Conservation (phyloP, 768 basidiomycete species). For the Collybia sp. region DNA sequence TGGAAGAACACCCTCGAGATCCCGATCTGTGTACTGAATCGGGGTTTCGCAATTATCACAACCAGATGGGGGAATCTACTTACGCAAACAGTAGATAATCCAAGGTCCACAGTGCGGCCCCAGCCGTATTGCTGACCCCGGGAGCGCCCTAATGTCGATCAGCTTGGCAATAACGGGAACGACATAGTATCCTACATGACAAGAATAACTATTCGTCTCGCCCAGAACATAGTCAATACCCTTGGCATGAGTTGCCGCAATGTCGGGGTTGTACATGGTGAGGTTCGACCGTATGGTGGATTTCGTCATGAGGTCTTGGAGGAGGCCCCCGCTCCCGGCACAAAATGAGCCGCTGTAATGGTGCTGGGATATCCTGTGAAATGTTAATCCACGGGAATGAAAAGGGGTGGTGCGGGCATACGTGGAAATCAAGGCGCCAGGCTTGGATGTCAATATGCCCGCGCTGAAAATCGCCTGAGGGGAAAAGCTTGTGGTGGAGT, state of each 20-base stretch:
- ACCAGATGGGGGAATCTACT: conserved; percentile 8
- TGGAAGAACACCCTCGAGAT: conserved; percentile 58
- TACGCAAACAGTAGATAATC: conserved; percentile 49
- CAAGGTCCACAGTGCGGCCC: conserved; percentile 53
- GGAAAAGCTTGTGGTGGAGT: conserved; percentile 46
- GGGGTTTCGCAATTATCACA: not conserved
- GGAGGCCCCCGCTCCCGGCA: conserved; percentile 41
- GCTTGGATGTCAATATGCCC: conserved; percentile 41
- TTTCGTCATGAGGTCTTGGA: conserved; percentile 68
- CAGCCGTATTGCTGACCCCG: conserved; percentile 51
- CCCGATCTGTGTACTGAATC: conserved; percentile 26
- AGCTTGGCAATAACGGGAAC: not conserved
- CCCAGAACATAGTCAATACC: conserved; percentile 59
- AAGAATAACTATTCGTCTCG: conserved; percentile 52
- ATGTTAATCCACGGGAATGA: not conserved
- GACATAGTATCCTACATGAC: conserved; percentile 26
- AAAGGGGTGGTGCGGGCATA: conserved; percentile 21
- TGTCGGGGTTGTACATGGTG: conserved; percentile 45
- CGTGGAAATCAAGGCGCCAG: conserved; percentile 51
- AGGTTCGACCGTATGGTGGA: conserved; percentile 52
- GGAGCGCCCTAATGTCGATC: conserved; percentile 21
- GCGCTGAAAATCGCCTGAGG: conserved; percentile 53
- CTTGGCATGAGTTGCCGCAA: conserved; percentile 37
- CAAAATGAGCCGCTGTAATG: conserved; percentile 63
- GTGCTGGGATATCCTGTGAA: conserved; percentile 48